A percentile compares a stretch with the other conserved stretches of the same genome.
Evolutionary conservation across 805 yeast genomes (phyloP).

Genomic region (Saccharomycopsis malanga): DNA sequence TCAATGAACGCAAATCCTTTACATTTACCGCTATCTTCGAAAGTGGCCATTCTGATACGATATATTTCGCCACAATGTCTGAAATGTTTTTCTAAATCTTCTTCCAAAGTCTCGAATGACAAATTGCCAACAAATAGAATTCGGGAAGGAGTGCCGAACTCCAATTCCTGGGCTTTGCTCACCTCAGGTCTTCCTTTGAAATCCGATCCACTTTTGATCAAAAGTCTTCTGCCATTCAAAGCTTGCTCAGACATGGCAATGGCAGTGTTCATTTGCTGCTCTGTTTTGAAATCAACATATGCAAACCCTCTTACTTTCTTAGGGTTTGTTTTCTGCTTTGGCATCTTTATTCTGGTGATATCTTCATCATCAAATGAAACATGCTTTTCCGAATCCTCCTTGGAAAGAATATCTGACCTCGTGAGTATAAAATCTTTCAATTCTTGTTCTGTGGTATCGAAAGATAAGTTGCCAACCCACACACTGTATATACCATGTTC

Average conservation of each 20-base stretch:
- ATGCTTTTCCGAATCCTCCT: slow-evolving; percentile 27
- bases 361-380: slow-evolving; percentile 44
- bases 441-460: slow-evolving; percentile 74
- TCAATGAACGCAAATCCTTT: slow-evolving; percentile 94
- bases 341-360: slow-evolving; percentile 72
- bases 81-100: slow-evolving; percentile 70
- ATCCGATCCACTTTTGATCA: slow-evolving; percentile 74
- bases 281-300: slow-evolving; percentile 69
- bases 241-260: slow-evolving; percentile 62
- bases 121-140: slow-evolving; percentile 89
- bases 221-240: slow-evolving; percentile 76
- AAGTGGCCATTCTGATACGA: slow-evolving; percentile 93
- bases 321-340: slow-evolving; percentile 50
- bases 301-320: slow-evolving; percentile 78
- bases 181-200: slow-evolving; percentile 76
- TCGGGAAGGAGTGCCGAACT: slow-evolving; percentile 52
- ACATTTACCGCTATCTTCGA: slow-evolving; percentile 92
- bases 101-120: slow-evolving; percentile 86
- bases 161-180: slow-evolving; percentile 15
- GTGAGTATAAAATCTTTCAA: slow-evolving; percentile 54
- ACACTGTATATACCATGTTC: slow-evolving; percentile 60
- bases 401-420: slow-evolving; percentile 40
- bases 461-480: slow-evolving; percentile 92
- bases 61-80: slow-evolving; percentile 86
- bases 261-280: slow-evolving; percentile 53